Base-by-base conservation (phyloP, 257 asterid genomes). In the Rubia yunnanensis region DNA sequence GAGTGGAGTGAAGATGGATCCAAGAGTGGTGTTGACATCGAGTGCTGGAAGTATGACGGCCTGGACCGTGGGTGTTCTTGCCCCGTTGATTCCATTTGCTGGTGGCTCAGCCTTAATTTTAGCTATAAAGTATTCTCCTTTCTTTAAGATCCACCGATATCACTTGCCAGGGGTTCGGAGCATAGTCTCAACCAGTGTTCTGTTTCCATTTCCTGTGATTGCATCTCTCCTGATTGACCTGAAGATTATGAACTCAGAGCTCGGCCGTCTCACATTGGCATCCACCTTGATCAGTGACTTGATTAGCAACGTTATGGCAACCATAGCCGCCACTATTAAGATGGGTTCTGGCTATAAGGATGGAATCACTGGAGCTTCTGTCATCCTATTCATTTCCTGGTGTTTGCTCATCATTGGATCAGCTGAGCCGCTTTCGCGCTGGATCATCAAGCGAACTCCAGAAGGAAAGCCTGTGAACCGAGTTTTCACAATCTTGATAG, bases 1-100 rank as follows among this genome's bases (percentile, higher is more conserved):
- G 13, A 72, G 85, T 31, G 99, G 97, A 22, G 96, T 94, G 66
- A 90, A 94, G 72, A 88, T 94, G 96, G 95, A 94, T 58, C 89
- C 97, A 0, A 77, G 76, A 71, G 74, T 85, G 30, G 86, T 94
- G 23, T 63, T 80, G 46, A 83, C 85, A 60, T 64, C 71, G 4
- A 68, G 71, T 65, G 67, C 71, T 24, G 85, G 88, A 1, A 95
- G 92, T 31, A 72, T 61, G 54, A 88, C 83, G 66, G 95, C 97
- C 5, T 94, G 97, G 96, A 84, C 90, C 0, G 64, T 94, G 5
- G 99, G 95, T 32, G 69, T 86, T 65, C 67, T 72, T 34, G 71
- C 71, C 15, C 71, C 76, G 10, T 66, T 65, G 54, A 65, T 72
- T 48, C 76, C 76, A 24, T 72, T 72, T 72, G 67, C 71, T 6